A percentile compares a stretch with the other conserved stretches of the same genome.
These are phyloP conservation scores for Aspergillus sclerotialis DNA, from an alignment of 2,329 filamentous ascomycete species.

Conservation along the genomic window DNA sequence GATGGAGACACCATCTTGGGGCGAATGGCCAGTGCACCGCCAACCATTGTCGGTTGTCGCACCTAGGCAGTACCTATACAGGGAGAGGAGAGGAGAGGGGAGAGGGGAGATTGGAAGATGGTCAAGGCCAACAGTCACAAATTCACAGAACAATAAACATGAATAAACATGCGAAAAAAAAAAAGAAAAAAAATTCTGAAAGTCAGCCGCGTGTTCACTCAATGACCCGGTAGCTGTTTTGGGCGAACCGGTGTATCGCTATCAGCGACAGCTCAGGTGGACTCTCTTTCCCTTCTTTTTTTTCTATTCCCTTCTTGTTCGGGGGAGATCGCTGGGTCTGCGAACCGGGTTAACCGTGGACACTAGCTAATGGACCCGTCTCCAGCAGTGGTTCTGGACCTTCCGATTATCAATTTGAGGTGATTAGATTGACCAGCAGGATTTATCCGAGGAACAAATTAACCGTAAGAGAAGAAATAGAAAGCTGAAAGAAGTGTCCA, in stretches of 20 bases:
- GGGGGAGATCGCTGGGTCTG: not conserved
- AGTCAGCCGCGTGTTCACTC: not conserved
- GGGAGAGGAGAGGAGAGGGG: constrained; percentile 5
- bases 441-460: too few species aligned
- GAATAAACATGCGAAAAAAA: constrained; percentile 10
- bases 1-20: constrained; percentile 24
- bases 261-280: constrained; percentile 4
- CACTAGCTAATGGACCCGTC: not conserved
- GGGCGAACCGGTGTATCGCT: constrained; percentile 28
- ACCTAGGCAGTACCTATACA: constrained; percentile 10
- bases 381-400: not conserved
- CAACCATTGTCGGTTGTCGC: constrained; percentile 26
- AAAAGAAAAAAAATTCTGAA: constrained; percentile 10
- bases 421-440: too few species aligned
- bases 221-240: constrained; percentile 21
- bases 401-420: not conserved
- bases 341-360: not conserved
- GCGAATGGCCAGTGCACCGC: constrained; percentile 27
- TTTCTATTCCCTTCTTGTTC: not conserved
- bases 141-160: constrained; percentile 3
- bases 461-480: too few species aligned
- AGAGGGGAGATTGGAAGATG: constrained; percentile 7
- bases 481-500: not conserved
- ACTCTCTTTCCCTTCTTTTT: constrained; percentile 1
- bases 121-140: constrained; percentile 3